Conservation (phyloP, 1,284 basidiomycete genomes). For the Cutaneotrichosporon dermatis region DNA sequence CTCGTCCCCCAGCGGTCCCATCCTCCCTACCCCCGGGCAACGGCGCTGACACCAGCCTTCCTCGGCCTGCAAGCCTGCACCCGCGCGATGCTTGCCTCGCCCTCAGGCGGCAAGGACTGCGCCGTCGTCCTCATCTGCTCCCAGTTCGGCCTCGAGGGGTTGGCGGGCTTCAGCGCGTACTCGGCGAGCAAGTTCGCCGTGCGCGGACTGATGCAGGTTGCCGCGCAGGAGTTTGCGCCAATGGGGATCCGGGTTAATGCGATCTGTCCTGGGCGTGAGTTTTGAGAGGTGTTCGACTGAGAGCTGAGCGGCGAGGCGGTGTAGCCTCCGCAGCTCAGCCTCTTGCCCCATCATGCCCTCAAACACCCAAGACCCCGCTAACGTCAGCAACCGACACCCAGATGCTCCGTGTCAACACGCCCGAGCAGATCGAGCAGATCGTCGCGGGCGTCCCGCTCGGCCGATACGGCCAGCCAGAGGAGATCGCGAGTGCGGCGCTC, state of each 20-base stretch:
- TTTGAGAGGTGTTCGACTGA: too few relatives aligned
- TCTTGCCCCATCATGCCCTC: too few relatives aligned
- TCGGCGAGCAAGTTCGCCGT: slow-evolving; percentile 32
- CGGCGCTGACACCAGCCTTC: slow-evolving; percentile 16
- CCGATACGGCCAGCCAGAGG: slow-evolving; percentile 24
- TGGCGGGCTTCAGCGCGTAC: slow-evolving; percentile 22
- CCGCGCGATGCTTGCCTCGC: slow-evolving; percentile 24
- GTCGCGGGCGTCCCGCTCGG: slow-evolving; percentile 13
- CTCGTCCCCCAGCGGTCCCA: too few relatives aligned
- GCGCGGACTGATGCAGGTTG: slow-evolving; percentile 25
- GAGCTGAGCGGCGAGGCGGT: too few relatives aligned
- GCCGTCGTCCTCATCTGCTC: slow-evolving; percentile 27
- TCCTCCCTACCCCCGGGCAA: too few relatives aligned
- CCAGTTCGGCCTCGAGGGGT: slow-evolving; percentile 27
- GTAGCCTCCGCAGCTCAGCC: too few relatives aligned
- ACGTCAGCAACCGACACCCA: slow-evolving; percentile 20
- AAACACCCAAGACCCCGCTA: not conserved
- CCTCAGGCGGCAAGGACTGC: slow-evolving; percentile 20
- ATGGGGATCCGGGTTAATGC: slow-evolving; percentile 31
- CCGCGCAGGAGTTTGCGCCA: slow-evolving; percentile 27
- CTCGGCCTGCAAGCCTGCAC: slow-evolving; percentile 25
- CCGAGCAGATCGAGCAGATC: slow-evolving; percentile 12
- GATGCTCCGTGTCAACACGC: slow-evolving; percentile 12
- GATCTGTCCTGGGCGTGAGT: slow-evolving; percentile 19
- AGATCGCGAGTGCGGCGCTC: slow-evolving; percentile 19